Base-by-base conservation (phyloP, 2,329 filamentous ascomycete species). In the Hirsutella thompsonii region DNA sequence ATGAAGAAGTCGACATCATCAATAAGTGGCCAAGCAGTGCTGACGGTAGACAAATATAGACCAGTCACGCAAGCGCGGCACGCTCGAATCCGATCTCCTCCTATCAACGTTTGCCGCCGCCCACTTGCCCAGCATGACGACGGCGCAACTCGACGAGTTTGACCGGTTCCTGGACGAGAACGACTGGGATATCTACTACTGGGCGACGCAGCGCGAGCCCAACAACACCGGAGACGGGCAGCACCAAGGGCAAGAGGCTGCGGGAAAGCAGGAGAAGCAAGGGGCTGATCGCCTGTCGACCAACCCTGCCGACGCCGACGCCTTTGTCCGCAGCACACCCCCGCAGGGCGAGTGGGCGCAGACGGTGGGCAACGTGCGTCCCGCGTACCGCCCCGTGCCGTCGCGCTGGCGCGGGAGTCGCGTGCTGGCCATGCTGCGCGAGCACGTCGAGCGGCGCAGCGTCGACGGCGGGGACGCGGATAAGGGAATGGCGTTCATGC, bases 151-250 rank as follows among this genome's bases (percentile, higher is more conserved):
- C 52, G 64, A 75, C 52, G 77, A 94, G 62, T 96, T 92, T 68
- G 90, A 96, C 60, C 68, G 74, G 21, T 93, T 98, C 69, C 79
- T 98, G 42, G 92, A 98, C 63, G 92, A 98, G 67, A 98, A 98
- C 63, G 92, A 98, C 68, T 98, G 92, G 92, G 92, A 98, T 60
- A 95, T 98, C 46, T 98, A 98, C 72, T 98, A 98, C 72, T 98
- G 92, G 92, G 87, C 85, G 3, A 98, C 92, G 14, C 92, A 98
- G 63, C 79, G 87, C 52, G 60, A 62, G 76, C 28, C 60, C n/a
- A n/a, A n/a, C n/a, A n/a, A n/a, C n/a, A n/a, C n/a, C n/a, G n/a
- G n/a, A n/a, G n/a, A n/a, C n/a, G n/a, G n/a, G n/a, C n/a, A n/a
- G n/a, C n/a, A n/a, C n/a, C n/a, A n/a, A n/a, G n/a, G n/a, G n/a